Evolutionary conservation across 306 rosid genomes (phyloP), one percentile per base, ranked within the genome.

Genomic region (Casuarina cunninghamiana): DNA sequence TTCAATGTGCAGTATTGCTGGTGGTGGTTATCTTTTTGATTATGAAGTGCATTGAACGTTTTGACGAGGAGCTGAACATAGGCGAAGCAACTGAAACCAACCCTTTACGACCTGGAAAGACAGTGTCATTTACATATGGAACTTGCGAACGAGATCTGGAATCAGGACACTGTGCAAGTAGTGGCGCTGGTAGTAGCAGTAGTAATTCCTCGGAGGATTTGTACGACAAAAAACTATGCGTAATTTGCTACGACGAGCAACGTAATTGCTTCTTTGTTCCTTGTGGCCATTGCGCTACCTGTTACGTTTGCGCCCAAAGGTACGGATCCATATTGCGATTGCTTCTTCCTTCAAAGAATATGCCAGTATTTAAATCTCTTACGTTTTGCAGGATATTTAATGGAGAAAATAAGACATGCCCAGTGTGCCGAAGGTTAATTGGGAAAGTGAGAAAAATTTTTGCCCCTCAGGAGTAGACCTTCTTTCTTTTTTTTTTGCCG

Each of bases 201-300:
- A 50, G 50, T 19, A 15, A 13, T 61, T 76, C 81, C 54, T 72
- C 78, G 0, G 84, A 79, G 69, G 88, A 82, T 3, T 44, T 85
- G 51, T 82, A 85, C 21, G 86, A 85, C 42, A 71, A 79, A 57
- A 85, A 82, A 77, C 46, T 85, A 48, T 85, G 88, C 55, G 75
- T 79, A 19, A 82, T 85, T 50, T 85, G 86, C 84, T 85, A 65
- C 48, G 83, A 75, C 2, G 84, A 82, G 43, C 78, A 70, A 53
- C 63, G 88, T 44, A 73, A 82, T 62, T 85, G 84, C 37, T 85
- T 82, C 61, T 76, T 85, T 48, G 88, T 85, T 66, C 88, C 88
- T 67, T 85, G 88, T 68, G 88, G 88, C 2, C 86, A 85, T 16
- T 78, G 79, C 16, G 86, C 86, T 70, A 82, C 88, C n/a, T 85